phyloP scores from a whole-genome alignment of 441 rosid genomes.

The Eugenia klotzschiana region DNA sequence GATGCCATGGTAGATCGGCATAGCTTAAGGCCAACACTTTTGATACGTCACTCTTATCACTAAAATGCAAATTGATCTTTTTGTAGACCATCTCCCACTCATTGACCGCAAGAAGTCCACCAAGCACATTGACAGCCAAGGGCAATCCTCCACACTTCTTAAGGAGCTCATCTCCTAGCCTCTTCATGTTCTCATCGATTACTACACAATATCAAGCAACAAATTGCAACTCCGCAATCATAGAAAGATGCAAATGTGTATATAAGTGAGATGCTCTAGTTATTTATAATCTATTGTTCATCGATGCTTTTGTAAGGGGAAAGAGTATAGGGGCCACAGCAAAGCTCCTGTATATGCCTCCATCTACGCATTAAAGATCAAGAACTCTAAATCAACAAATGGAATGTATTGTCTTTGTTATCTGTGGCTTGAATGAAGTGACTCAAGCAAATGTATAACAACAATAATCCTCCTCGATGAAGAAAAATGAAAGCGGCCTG shows the following conservation, averaged over 20 bases:
- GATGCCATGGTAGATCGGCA: too few relatives aligned
- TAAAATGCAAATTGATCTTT: too few relatives aligned
- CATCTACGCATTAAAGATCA: not conserved
- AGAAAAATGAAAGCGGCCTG: not conserved
- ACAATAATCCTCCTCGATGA: not conserved
- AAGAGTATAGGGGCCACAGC: not conserved
- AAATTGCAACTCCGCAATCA: not conserved
- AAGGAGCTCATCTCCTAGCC: not conserved
- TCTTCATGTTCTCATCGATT: not conserved
- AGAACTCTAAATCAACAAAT: not conserved
- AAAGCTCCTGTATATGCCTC: not conserved
- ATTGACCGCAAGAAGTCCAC: not conserved
- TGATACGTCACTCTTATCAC: too few relatives aligned
- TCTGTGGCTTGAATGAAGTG: not conserved
- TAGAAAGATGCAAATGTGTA: not conserved
- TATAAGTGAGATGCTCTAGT: not conserved
- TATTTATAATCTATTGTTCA: rapidly evolving
- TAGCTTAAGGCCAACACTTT: too few relatives aligned
- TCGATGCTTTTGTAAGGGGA: not conserved
- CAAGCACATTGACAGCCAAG: not conserved
- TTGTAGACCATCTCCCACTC: not conserved
- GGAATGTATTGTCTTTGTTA: not conserved
- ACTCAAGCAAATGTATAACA: not conserved
- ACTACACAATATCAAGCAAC: not conserved
- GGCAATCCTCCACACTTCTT: not conserved